These are phyloP conservation scores for Saccharomycopsis oosterbeekiorum DNA, from an alignment of 805 yeast species.

Conservation along the genomic window DNA sequence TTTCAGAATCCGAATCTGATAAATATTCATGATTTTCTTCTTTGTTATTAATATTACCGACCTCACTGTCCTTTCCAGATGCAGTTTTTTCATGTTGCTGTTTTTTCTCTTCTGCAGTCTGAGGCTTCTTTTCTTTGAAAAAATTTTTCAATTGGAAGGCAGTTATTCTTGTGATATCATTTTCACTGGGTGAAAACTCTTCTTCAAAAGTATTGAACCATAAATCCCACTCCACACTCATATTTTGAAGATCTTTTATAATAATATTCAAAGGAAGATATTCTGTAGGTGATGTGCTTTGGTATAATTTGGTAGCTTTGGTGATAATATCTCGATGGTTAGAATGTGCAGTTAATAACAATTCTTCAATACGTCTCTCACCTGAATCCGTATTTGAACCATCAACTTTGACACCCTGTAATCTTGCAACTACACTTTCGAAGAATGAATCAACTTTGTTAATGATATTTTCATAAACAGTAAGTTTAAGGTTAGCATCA, in stretches of 20 bases:
- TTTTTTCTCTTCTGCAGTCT: constrained; percentile 3
- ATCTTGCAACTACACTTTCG: constrained; percentile 57
- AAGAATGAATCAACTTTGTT: constrained; percentile 53
- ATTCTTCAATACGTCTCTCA: constrained; percentile 42
- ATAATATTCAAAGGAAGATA: constrained; percentile 63
- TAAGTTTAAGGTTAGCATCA: constrained; percentile 59
- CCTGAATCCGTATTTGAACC: constrained; percentile 70
- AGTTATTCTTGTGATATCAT: constrained; percentile 84
- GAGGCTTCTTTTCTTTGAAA: constrained; percentile 12
- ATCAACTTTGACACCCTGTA: constrained; percentile 63
- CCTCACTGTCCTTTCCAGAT: not conserved
- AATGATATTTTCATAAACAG: constrained; percentile 44
- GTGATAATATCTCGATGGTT: constrained; percentile 40
- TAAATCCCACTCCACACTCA: constrained; percentile 79
- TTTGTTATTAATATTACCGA: not conserved
- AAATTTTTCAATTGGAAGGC: constrained; percentile 17
- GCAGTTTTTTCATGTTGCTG: not conserved
- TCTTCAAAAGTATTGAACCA: constrained; percentile 76
- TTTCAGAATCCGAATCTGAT: not conserved
- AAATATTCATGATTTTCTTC: not conserved
- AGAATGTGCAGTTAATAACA: constrained; percentile 40
- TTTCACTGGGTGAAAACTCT: constrained; percentile 78
- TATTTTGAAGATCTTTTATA: constrained; percentile 62
- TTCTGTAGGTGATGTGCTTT: constrained; percentile 47
- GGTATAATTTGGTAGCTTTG: constrained; percentile 43